Percentiles rank a stretch among this genome's conserved stretches.
These are phyloP conservation scores for Pichia sp. DNA, from an alignment of 1,139 yeast species.

Conservation along the genomic window DNA sequence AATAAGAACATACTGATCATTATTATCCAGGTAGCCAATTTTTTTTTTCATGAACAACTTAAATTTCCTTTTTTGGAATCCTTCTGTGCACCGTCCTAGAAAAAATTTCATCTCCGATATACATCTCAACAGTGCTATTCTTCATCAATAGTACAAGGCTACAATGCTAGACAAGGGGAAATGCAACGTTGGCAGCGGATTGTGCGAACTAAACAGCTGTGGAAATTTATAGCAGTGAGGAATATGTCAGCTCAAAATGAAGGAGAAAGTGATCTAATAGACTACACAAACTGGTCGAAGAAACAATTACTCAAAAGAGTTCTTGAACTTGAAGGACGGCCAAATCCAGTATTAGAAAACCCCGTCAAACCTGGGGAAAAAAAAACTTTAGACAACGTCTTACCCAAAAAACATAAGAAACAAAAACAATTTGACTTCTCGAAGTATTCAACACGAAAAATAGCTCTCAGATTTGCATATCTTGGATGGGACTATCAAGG, in stretches of 20 bases:
- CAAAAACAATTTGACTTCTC: slow-evolving; percentile 63
- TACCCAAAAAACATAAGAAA: slow-evolving; percentile 21
- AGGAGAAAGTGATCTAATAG: not conserved
- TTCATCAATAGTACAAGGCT: too few relatives aligned
- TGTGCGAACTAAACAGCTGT: not conserved
- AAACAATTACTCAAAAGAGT: slow-evolving; percentile 37
- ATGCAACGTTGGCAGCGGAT: slow-evolving; percentile 1
- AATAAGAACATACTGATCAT: too few relatives aligned
- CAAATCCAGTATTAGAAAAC: not conserved
- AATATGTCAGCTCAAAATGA: not conserved
- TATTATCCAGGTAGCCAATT: not conserved
- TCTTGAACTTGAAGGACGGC: slow-evolving; percentile 40
- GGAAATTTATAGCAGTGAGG: not conserved
- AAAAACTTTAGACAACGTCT: not conserved
- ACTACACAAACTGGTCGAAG: slow-evolving; percentile 35
- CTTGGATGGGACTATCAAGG: slow-evolving; percentile 95
- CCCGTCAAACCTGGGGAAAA: not conserved
- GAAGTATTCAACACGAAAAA: slow-evolving; percentile 59
- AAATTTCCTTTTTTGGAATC: slow-evolving; percentile 8
- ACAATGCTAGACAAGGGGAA: not conserved
- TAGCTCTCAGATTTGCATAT: slow-evolving; percentile 82
- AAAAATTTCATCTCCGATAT: not conserved
- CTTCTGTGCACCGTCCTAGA: slow-evolving; percentile 4
- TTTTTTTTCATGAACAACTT: slow-evolving; percentile 5
- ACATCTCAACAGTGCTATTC: not conserved